Evolutionary conservation across 2,329 filamentous ascomycete genomes (phyloP), one percentile per base, ranked within the genome.

Genomic region (Coniochaeta pulveracea): DNA sequence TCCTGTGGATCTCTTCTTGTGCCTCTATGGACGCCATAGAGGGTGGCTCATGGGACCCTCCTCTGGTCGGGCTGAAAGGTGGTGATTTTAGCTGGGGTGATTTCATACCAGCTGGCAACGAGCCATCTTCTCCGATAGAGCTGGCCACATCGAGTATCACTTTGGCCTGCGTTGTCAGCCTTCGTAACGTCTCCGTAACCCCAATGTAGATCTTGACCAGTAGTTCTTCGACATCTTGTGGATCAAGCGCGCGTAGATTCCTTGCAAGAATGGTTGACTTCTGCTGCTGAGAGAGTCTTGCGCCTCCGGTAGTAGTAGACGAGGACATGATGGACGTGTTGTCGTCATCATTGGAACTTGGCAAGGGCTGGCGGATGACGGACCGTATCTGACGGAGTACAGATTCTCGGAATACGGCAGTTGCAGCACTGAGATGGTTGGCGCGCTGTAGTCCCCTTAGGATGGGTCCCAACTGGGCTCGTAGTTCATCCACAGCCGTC

Each of bases 121-220:
- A 25, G 49, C 48, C 15, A 43, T 54, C 50, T 22, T 66, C 60
- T 10, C 70, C 65, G 33, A 83, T 67, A 10, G 75, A 79, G 51
- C 86, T 94, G 1, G 88, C 91, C 14, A 94, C 83, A 54, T 98
- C 91, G 8, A 98, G 66, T n/a, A 98, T 60, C 8, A 96, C 78
- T 54, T 98, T 98, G 35, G 91, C 82, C 52, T 96, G 89, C 1
- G 85, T 88, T 12, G 85, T 85, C 6, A 95, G 62, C 47, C 91
- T 72, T 36, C 91, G 71, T 30, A 98, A 55, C 4, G 84, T 84
- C 59, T 98, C 91, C 4, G 89, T 81, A 7, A 95, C 80, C 21
- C 82, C 77, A 12, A 86, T 80, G 49, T 96, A 98, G 11, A 93
- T 81, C 37, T 76, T 83, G 19, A 76, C 65, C 10, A 96, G 69